Evolutionary conservation across 352 stramenopile genomes (phyloP).

Genomic region (Pythium angustatum): DNA sequence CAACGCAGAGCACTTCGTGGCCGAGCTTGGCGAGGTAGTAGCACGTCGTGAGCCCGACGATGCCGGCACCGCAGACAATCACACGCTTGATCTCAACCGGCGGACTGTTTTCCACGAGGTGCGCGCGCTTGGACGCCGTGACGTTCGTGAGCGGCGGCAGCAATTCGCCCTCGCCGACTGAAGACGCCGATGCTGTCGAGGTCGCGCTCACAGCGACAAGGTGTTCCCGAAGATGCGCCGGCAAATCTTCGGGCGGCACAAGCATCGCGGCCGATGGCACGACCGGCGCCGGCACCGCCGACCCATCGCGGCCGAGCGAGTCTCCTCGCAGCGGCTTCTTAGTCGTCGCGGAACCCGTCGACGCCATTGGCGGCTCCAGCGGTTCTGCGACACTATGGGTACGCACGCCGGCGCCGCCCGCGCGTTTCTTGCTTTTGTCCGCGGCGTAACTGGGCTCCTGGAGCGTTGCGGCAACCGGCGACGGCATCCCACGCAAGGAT

Average conservation of each 20-base stretch:
- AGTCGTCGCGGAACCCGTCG: not conserved
- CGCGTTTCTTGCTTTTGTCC: constrained; percentile 14
- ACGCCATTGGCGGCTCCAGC: constrained; percentile 31
- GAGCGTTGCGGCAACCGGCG: constrained; percentile 16
- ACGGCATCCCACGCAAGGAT: constrained; percentile 28
- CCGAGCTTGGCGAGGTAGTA: constrained; percentile 86
- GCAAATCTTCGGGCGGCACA: constrained; percentile 36
- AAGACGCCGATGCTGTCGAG: constrained; percentile 21
- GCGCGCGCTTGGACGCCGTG: constrained; percentile 56
- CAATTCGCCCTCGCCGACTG: constrained; percentile 41
- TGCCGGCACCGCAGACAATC: constrained; percentile 84
- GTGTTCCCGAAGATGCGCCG: constrained; percentile 60
- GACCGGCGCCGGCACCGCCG: not conserved
- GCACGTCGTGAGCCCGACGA: constrained; percentile 82
- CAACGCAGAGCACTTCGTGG: constrained; percentile 85
- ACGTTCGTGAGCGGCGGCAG: constrained; percentile 63
- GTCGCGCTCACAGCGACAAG: constrained; percentile 45
- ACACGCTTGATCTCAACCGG: constrained; percentile 61
- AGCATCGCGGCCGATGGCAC: not conserved
- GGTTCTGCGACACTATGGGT: constrained; percentile 22
- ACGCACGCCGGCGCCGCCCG: constrained; percentile 8
- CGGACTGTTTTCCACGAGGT: constrained; percentile 10
- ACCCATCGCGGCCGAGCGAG: constrained; percentile 15
- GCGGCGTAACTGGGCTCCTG: constrained; percentile 10
- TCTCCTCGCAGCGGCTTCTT: constrained; percentile 24